Percentiles rank a stretch among this genome's conserved stretches.
Evolutionary conservation across 257 asterid genomes (phyloP).

Genomic region (Solanum pimpinellifolium): DNA sequence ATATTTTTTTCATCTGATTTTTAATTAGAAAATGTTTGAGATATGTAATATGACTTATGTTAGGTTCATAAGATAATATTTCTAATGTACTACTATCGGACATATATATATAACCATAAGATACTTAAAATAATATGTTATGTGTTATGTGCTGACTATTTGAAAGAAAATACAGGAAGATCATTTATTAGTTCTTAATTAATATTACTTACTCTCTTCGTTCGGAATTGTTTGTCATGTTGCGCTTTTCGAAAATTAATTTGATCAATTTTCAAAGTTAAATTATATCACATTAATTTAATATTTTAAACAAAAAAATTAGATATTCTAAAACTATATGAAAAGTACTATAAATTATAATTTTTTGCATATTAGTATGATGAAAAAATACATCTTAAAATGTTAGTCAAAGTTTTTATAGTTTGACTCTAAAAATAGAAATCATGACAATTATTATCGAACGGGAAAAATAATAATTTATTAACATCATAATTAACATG

Average conservation of each 20-base stretch:
- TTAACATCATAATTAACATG: not conserved
- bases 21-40: not conserved
- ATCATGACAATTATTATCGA: no score
- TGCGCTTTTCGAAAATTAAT: accelerated
- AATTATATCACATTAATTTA: no score
- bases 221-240: no score
- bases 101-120: not conserved
- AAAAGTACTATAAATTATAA: no score
- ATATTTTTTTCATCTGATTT: not conserved
- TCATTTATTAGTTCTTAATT: not conserved
- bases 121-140: not conserved
- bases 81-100: not conserved
- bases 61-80: not conserved
- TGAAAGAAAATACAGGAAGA: not conserved
- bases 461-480: not conserved
- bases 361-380: no score
- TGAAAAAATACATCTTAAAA: no score
- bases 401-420: no score
- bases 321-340: no score
- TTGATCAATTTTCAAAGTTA: no score
- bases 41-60: not conserved
- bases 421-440: no score
- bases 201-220: not conserved
- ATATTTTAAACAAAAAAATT: no score
- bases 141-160: not conserved